Evolutionary conservation across 1,284 basidiomycete genomes (phyloP).

Genomic region (Cryptococcus sp.): DNA sequence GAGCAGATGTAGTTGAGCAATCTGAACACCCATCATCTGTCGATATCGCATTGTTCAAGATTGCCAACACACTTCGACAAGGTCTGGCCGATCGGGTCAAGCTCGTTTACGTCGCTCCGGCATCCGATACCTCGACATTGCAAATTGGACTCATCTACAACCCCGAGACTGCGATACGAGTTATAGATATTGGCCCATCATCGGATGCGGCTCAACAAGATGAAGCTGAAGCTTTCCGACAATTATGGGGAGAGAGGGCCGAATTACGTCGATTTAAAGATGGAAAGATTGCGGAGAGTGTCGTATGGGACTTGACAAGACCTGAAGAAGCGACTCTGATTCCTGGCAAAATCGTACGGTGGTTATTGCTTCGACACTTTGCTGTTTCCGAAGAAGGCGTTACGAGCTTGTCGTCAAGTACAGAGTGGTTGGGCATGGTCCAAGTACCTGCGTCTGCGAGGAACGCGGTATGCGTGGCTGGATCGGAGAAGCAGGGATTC

Average conservation of each 20-base stretch:
- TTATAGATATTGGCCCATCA: conserved; percentile 85
- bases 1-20: background rate
- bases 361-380: conserved; percentile 77
- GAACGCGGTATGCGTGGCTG: conserved; percentile 52
- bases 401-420: conserved; percentile 59
- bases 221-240: conserved; percentile 65
- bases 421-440: conserved; percentile 63
- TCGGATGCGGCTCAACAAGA: conserved; percentile 60
- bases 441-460: conserved; percentile 63
- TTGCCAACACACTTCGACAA: conserved; percentile 62
- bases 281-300: conserved; percentile 86
- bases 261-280: conserved; percentile 98
- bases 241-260: conserved; percentile 88
- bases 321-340: conserved; percentile 76
- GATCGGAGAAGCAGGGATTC: conserved; percentile 63
- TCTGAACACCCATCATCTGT: conserved; percentile 63
- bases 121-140: conserved; percentile 27
- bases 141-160: conserved; percentile 75
- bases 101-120: conserved; percentile 59
- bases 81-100: conserved; percentile 71
- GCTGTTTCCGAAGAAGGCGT: conserved; percentile 61
- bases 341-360: conserved; percentile 70
- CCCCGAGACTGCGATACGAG: conserved; percentile 68
- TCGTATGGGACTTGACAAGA: conserved; percentile 73
- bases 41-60: conserved; percentile 60